Conservation (phyloP, 495 filamentous ascomycete genomes). For the Penicillium coffeae region DNA sequence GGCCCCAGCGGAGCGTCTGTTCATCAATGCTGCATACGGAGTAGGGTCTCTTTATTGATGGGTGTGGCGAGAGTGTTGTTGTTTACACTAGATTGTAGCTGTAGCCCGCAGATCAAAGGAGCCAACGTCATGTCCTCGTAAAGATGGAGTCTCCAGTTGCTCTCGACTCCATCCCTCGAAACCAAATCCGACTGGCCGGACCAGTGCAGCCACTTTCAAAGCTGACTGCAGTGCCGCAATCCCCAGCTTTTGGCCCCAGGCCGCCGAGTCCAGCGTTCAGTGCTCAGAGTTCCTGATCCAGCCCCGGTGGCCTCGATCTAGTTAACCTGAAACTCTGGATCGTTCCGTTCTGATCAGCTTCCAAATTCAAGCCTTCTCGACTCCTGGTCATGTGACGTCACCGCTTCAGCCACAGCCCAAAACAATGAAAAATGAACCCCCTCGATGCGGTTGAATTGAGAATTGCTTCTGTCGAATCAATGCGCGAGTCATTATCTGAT, state of each 20-base stretch:
- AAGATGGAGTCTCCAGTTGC: constrained; percentile 13
- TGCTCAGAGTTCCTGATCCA: neutral
- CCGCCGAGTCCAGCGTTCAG: neutral
- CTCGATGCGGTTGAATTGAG: neutral
- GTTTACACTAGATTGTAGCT: too few relatives aligned
- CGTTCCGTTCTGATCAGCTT: too few relatives aligned
- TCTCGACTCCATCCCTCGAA: constrained; percentile 16
- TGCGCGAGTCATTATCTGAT: neutral
- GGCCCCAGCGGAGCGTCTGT: neutral
- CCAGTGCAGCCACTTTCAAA: constrained; percentile 16
- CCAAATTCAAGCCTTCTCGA: too few relatives aligned
- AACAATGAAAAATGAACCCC: neutral
- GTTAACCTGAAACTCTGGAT: neutral
- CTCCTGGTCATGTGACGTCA: neutral
- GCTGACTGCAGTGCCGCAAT: constrained; percentile 14
- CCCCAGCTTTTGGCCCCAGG: constrained; percentile 16
- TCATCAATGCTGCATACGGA: neutral
- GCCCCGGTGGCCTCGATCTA: neutral
- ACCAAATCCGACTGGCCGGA: constrained; percentile 26
- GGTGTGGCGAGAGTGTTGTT: too few relatives aligned
- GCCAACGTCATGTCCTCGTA: constrained; percentile 33
- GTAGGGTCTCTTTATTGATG: too few relatives aligned
- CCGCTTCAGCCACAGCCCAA: neutral
- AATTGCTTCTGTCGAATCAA: neutral
- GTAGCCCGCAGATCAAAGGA: constrained; percentile 12